Conservation (phyloP, 108 stramenopile species). For the Pseudonitzschia pungens region DNA sequence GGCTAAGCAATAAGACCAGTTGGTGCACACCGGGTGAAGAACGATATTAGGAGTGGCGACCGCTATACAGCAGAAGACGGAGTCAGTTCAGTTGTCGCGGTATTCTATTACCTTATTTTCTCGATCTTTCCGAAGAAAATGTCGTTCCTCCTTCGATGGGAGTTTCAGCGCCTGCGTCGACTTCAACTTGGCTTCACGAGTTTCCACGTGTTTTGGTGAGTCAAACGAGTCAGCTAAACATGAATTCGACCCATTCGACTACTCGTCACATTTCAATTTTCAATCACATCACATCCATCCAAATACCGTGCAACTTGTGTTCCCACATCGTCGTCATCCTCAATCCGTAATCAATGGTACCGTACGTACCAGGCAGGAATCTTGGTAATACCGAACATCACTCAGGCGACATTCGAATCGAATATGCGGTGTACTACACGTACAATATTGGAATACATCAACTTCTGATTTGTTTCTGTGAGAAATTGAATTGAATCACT, state of each 20-base stretch:
- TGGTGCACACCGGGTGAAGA: too few species aligned
- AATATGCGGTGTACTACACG: too few species aligned
- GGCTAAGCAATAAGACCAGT: not conserved
- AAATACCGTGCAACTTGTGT: not conserved
- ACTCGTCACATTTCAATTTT: not conserved
- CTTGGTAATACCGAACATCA: not conserved
- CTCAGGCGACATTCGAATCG: too few species aligned
- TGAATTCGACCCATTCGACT: not conserved
- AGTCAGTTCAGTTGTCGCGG: not conserved
- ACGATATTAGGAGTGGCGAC: too few species aligned
- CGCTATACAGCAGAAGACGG: not conserved
- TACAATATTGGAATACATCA: too few species aligned
- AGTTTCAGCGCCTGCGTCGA: not conserved
- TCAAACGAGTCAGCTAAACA: not conserved
- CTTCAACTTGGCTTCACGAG: not conserved
- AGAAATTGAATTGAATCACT: too few species aligned
- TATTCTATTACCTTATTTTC: not conserved
- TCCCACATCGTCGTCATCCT: not conserved
- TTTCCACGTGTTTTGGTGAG: not conserved
- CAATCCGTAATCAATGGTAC: not conserved
- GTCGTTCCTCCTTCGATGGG: not conserved
- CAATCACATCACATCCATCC: conserved; percentile 10
- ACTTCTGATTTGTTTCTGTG: too few species aligned
- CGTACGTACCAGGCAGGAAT: not conserved
- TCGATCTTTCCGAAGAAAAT: conserved; percentile 1